phyloP scores from a whole-genome alignment of 192 early-diverging fungal genomes.

The Coemansia aciculifera region DNA sequence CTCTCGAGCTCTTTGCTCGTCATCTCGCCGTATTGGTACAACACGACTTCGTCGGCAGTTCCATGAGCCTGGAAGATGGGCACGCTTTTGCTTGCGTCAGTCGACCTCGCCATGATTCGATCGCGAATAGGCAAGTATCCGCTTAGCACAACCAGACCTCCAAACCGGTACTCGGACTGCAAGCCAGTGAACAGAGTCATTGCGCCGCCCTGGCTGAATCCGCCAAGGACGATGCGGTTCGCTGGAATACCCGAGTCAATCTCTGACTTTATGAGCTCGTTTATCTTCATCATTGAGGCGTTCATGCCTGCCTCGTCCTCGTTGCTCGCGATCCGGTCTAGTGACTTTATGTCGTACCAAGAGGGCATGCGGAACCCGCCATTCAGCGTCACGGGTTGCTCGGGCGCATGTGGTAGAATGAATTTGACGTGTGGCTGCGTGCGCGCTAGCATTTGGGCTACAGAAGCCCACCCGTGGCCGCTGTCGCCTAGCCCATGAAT shows the following conservation, averaged over 20 bases:
- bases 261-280: slow-evolving; percentile 68
- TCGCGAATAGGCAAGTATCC: slow-evolving; percentile 73
- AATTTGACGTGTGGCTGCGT: slow-evolving; percentile 84
- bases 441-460: slow-evolving; percentile 29
- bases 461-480: slow-evolving; percentile 57
- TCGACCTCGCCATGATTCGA: slow-evolving; percentile 48
- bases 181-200: slow-evolving; percentile 71
- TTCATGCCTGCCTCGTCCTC: slow-evolving; percentile 78
- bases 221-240: slow-evolving; percentile 85
- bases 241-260: slow-evolving; percentile 76
- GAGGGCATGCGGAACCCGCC: slow-evolving; percentile 78
- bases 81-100: slow-evolving; percentile 64
- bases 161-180: slow-evolving; percentile 68
- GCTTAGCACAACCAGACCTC: slow-evolving; percentile 71
- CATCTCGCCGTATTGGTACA: slow-evolving; percentile 70
- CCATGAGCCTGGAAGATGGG: slow-evolving; percentile 90
- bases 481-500: slow-evolving; percentile 79
- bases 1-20: slow-evolving; percentile 63
- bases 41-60: slow-evolving; percentile 70
- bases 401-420: slow-evolving; percentile 83
- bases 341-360: slow-evolving; percentile 83
- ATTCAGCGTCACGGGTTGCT: slow-evolving; percentile 74
- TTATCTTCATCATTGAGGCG: slow-evolving; percentile 59
- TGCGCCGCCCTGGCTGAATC: slow-evolving; percentile 92
- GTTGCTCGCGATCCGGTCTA: slow-evolving; percentile 51